Evolutionary conservation across 2,329 filamentous ascomycete genomes (phyloP).

Genomic region (Paradendryphiella salina): DNA sequence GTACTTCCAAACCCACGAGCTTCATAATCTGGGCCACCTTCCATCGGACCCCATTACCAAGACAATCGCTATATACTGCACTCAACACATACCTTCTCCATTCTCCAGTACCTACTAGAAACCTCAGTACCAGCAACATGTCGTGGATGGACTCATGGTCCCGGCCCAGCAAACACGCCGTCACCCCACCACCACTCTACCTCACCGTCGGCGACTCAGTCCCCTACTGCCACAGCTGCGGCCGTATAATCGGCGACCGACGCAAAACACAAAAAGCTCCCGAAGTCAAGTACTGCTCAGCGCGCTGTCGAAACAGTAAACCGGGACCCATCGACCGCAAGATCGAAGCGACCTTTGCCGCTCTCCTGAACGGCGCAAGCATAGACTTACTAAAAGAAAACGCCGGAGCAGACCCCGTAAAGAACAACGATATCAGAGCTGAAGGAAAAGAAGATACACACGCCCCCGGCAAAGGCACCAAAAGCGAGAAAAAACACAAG

Average conservation of each 20-base stretch:
- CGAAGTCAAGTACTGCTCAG: conserved; percentile 61
- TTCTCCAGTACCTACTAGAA: neutral
- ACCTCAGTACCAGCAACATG: conserved; percentile 40
- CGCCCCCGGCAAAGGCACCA: neutral
- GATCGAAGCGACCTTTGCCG: conserved; percentile 57
- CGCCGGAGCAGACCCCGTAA: conserved; percentile 2
- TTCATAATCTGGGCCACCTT: conserved; percentile 1
- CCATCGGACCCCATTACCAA: neutral
- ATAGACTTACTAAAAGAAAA: conserved; percentile 36
- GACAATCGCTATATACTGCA: neutral
- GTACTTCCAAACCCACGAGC: conserved; percentile 14
- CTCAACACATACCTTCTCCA: neutral
- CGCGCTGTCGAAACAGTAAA: conserved; percentile 58
- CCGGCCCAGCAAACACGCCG: conserved; percentile 47
- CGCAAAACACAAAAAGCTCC: conserved; percentile 41
- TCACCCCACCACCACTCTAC: conserved; percentile 59
- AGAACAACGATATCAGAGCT: neutral
- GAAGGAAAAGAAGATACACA: neutral
- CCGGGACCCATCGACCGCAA: conserved; percentile 55
- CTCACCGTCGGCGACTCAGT: conserved; percentile 54
- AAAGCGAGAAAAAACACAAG: conserved; percentile 27
- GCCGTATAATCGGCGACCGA: conserved; percentile 56
- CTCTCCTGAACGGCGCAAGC: conserved; percentile 43
- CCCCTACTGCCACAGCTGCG: conserved; percentile 62
- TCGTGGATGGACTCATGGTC: conserved; percentile 57